Evolutionary conservation across 495 filamentous ascomycete species (phyloP), one percentile per base, ranked within the genome.

Genomic region (Penicillium turbatum): DNA sequence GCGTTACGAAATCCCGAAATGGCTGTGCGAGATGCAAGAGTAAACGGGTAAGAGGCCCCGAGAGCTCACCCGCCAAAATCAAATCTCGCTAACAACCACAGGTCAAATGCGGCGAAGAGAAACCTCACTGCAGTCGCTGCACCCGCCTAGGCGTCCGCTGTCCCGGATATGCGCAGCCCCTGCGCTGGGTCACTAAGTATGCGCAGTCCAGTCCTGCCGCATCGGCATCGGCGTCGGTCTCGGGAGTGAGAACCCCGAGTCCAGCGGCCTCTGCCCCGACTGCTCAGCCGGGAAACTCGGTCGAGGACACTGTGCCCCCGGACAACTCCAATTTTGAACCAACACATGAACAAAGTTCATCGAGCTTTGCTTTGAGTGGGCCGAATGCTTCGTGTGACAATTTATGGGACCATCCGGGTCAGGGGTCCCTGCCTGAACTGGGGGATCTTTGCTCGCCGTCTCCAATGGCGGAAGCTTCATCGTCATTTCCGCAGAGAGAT

Each of bases 51-150:
- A 43, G 66, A 68, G 30, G 35, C 24, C 30, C 30, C 5, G 6
- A 37, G 35, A 16, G 6, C 15, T 16, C 8, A 1, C 2, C 21
- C 13, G 24, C 24, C 40, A 44, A 30, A 31, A 8, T 29, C 5
- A 21, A 5, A 24, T 36, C 7, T 47, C n/a, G 9, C 43, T 48
- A 17, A 49, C 34, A 37, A 3, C 0, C 19, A 52, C 29, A 81
- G 79, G 68, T 82, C 51, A 82, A 82, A 69, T 82, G 79, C 57
- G 79, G 79, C 64, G 79, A 82, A 60, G 71, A 71, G 27, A 72
- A 77, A 35, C 80, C 80, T 31, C 65, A 70, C 43, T 83, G 80
- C 57, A 62, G 55, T 50, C 76, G 79, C 48, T 83, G 80, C 55
- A 71, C 61, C n/a, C 73, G 73, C 31, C 62, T 79, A 42, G 71